Base-by-base conservation (phyloP, 805 yeast genomes). In the Saccharomycopsis sp. region DNA sequence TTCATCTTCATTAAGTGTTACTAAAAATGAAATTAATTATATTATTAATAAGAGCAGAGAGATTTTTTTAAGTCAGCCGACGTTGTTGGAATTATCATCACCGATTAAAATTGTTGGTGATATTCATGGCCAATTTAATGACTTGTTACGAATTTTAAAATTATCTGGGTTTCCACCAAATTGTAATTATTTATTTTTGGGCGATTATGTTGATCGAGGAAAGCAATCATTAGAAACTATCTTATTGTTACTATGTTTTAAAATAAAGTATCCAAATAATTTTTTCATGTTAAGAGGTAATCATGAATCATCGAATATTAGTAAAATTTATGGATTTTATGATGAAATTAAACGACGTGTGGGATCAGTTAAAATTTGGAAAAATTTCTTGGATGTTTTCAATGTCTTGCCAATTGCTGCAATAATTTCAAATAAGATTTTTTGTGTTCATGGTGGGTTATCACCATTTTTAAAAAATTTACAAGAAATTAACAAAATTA, bases 31-130 rank as follows among this genome's bases (percentile, higher is more conserved):
- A 33, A 50, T 50, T 37, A 43, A 38, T 24, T 50, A 44, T 28
- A 50, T 50, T 24, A 28, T 50, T 16, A 21, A 23, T 20, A 44
- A 47, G 29, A 39, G 84, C 4, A 65, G 86, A 46, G 74, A 77
- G 40, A 66, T 81, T 14, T 79, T 81, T 44, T 56, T 80, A 59
- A 67, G 63, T 7, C 89, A 81, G 54, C 88, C 89, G 6, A 71
- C 80, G 27, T 59, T 81, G 42, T 64, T 81, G 48, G 76, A 78
- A 52, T 62, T 81, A 49, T 78, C 83, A 1, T 82, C 93, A 2
- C 93, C 94, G 0, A 93, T 84, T 19, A 85, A 85, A 60, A 84
- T 84, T 19, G 94, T 85, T 3, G 94, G 94, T 39, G 94, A 84
- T 56, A 85, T 85, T 26, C 94, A 84, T 58, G 94, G 94, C 36